Percentiles rank a stretch among this genome's conserved stretches.
Evolutionary conservation across 2,329 filamentous ascomycete species (phyloP).

Genomic region (Penicillium sp.): DNA sequence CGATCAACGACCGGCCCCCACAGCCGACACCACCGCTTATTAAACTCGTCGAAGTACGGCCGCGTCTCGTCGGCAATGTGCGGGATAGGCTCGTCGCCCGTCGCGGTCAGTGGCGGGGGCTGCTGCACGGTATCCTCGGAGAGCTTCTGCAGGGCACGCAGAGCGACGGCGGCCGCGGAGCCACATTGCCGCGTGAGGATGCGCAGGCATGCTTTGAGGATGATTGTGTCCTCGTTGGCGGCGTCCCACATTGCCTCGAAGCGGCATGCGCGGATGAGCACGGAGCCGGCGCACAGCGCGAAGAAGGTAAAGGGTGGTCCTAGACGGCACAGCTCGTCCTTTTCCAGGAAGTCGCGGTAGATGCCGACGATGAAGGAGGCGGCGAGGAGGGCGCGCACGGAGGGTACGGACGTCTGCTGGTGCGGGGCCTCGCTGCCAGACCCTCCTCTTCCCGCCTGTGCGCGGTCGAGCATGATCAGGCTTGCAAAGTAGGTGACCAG

Average conservation of each 20-base stretch:
- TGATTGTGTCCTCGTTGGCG: constrained; percentile 18
- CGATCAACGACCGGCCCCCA: not conserved
- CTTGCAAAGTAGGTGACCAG: constrained; percentile 45
- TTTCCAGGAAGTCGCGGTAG: constrained; percentile 37
- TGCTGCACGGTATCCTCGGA: not conserved
- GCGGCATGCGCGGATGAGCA: constrained; percentile 45
- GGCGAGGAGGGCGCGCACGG: constrained; percentile 44
- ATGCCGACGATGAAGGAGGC: constrained; percentile 50
- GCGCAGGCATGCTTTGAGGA: constrained; percentile 34
- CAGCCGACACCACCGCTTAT: constrained; percentile 2
- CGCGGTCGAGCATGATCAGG: constrained; percentile 46
- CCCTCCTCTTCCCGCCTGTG: constrained; percentile 10
- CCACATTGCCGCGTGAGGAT: constrained; percentile 34
- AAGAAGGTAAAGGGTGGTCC: constrained; percentile 50
- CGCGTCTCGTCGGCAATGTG: not conserved
- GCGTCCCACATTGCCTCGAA: constrained; percentile 24
- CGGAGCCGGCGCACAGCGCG: constrained; percentile 45
- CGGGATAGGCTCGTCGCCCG: not conserved
- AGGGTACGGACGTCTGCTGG: no score
- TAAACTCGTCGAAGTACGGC: not conserved
- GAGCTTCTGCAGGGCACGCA: not conserved
- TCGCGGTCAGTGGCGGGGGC: not conserved
- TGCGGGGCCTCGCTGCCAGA: no score
- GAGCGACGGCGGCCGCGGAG: constrained; percentile 28
- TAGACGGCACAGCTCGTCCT: constrained; percentile 47